Base-by-base conservation (phyloP, 2,329 filamentous ascomycete genomes). In the Sphaerulina vaccinii region DNA sequence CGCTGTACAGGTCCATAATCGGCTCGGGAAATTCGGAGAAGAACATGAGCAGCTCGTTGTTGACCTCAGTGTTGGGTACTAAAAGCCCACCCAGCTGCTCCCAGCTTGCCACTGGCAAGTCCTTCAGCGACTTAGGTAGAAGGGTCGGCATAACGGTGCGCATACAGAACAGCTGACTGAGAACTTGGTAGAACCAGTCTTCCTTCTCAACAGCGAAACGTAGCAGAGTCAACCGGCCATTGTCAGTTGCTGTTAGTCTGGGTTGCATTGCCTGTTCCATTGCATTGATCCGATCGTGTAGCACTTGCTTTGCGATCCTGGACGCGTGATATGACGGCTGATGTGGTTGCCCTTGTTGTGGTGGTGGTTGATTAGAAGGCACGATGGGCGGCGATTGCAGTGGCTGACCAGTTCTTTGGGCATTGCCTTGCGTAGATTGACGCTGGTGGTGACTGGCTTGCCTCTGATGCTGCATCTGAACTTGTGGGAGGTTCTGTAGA, bases 151-250 rank as follows among this genome's bases (percentile, higher is more conserved):
- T 65, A 2, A 70, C 51, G 3, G 75, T 76, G 76, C 79, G 81
- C 16, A 79, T 62, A 62, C 83, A 87, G 65, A 82, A 84, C 1
- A 86, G 53, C 62, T 88, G 85, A 63, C 88, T 85, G 10, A 87
- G 65, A 5, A 78, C 73, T 43, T 90, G 60, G 63, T 85, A 90
- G 62, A 87, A 81, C 40, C 73, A 56, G 65, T 91, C 87, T 3
- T 75, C 67, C 0, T 65, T 60, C 1, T 56, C 37, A 57, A 82
- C 85, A 1, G 86, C 86, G 19, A 80, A 71, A 21, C 58, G 62
- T 10, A 90, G 70, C 6, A 87, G 73, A n/a, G 65, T 57, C 27
- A 82, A 71, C 23, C 86, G 76, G 10, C 62, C 62, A 9, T 42
- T 40, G 33, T 65, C 63, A 13, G 50, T 52, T 10, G 9, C 11